Percentiles rank a stretch among this genome's conserved stretches.
Conservation (phyloP, 805 yeast species). For the Torulaspora maleeae region DNA sequence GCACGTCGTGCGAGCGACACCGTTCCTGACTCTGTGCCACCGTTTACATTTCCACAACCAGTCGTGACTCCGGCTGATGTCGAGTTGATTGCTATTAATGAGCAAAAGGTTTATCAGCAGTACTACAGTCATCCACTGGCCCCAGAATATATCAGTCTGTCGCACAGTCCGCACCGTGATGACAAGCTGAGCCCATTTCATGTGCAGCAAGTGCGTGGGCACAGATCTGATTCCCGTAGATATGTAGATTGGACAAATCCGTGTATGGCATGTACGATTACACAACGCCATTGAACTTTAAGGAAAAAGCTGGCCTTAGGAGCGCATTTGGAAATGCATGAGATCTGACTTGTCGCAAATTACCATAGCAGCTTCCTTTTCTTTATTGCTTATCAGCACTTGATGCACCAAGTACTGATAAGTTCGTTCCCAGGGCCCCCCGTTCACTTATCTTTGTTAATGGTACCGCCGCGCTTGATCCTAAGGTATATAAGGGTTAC, state of each 20-base stretch:
- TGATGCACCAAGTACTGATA: too few relatives aligned
- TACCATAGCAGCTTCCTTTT: too few relatives aligned
- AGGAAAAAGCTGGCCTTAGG: not conserved
- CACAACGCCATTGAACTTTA: not conserved
- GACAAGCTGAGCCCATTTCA: slow-evolving; percentile 2
- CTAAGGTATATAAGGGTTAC: not conserved
- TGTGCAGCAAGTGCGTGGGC: slow-evolving; percentile 2
- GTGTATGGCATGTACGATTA: not conserved
- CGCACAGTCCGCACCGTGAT: slow-evolving; percentile 6
- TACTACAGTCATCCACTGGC: slow-evolving; percentile 13
- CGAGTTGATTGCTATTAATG: slow-evolving; percentile 5
- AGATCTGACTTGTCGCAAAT: too few relatives aligned
- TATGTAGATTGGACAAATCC: slow-evolving; percentile 3
- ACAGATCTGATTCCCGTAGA: not conserved
- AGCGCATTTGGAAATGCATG: too few relatives aligned
- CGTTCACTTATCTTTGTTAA: too few relatives aligned
- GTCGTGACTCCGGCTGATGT: slow-evolving; percentile 7
- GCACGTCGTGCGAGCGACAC: not conserved
- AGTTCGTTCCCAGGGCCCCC: too few relatives aligned
- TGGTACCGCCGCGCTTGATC: not conserved
- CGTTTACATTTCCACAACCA: slow-evolving; percentile 5
- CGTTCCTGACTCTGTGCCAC: not conserved
- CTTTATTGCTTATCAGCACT: too few relatives aligned
- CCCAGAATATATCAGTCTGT: slow-evolving; percentile 10
- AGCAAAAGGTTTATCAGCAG: slow-evolving; percentile 9